phyloP scores from a whole-genome alignment of 768 basidiomycete species.

The Sutorius australiensis region DNA sequence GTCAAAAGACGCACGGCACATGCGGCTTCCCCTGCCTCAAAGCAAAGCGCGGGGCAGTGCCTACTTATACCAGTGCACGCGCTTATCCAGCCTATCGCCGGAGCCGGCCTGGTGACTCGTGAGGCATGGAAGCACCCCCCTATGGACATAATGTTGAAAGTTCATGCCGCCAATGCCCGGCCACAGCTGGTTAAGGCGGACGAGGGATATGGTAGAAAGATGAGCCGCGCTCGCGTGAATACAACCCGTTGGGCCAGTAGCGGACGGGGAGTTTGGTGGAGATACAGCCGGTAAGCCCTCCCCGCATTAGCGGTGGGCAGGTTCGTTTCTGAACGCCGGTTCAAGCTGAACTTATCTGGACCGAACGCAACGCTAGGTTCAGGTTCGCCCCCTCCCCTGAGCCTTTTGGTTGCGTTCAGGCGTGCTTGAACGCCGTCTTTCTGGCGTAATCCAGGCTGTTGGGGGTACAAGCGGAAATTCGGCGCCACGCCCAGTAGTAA shows the following conservation, averaged over 20 bases:
- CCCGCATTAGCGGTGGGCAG: too few species aligned
- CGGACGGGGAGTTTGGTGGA: slow-evolving; percentile 76
- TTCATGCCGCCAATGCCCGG: slow-evolving; percentile 47
- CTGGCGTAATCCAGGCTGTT: too few species aligned
- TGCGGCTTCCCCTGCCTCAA: slow-evolving; percentile 62
- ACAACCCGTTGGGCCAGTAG: slow-evolving; percentile 74
- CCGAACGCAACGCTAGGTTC: too few species aligned
- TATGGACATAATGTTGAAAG: slow-evolving; percentile 78
- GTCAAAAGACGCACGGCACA: slow-evolving; percentile 87
- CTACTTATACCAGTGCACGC: slow-evolving; percentile 77
- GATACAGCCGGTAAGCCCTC: slow-evolving; percentile 60
- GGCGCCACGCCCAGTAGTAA: too few species aligned
- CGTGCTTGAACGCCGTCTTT: too few species aligned
- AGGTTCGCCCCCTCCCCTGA: too few species aligned
- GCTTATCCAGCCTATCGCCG: slow-evolving; percentile 89
- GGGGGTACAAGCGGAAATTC: too few species aligned
- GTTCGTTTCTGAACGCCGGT: too few species aligned
- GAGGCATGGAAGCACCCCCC: slow-evolving; percentile 77
- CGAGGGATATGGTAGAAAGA: slow-evolving; percentile 59
- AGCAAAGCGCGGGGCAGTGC: slow-evolving; percentile 22
- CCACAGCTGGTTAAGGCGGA: slow-evolving; percentile 27
- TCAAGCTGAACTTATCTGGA: too few species aligned
- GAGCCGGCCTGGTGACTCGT: slow-evolving; percentile 67
- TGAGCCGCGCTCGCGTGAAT: slow-evolving; percentile 79
- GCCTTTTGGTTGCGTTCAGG: too few species aligned